Evolutionary conservation across 257 asterid genomes (phyloP), one percentile per base, ranked within the genome.

Genomic region (Perilla frutescens): DNA sequence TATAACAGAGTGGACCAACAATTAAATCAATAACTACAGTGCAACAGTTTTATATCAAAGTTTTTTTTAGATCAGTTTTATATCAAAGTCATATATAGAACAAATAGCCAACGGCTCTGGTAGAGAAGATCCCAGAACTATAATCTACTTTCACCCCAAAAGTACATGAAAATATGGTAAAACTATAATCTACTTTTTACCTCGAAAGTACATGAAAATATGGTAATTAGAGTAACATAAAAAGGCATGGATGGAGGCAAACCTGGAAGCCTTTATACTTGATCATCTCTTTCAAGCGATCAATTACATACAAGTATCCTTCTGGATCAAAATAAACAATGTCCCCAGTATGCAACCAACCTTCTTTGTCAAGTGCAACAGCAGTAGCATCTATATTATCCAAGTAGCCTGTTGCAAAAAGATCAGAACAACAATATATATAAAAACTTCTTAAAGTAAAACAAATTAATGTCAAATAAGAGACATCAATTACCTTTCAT

Each of bases 191-290:
- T 29, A 54, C 12, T 54, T 62, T 12, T 48, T 20, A 45, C 15
- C 54, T 20, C 26, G 26, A 20, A 20, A 20, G 44, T 41, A 41
- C 1, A 41, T 4, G 8, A 41, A 41, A 61, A 50, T 1, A 15
- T 0, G 45, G 66, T 51, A 47, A 67, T 9, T 20, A 62, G 44
- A 7, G 49, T 10, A 56, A 20, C 1, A 1, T 20, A 20, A 20
- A 39, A 62, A 7, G 41, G 60, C 55, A 14, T 32, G 32, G 9
- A 68, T 41, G 59, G 66, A 66, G 49, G 49, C 66, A 7, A 81
- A 87, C 98, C 96, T 93, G 97, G 87, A 82, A 93, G 43, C 98
- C 98, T 79, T 88, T 89, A 81, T 84, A 93, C 79, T 93, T 93
- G 87, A 93, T 91, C 56, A 88, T 34, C 77, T 93, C 98, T 80